Conservation (phyloP, 345 rosid species). For the Pistacia atlantica region DNA sequence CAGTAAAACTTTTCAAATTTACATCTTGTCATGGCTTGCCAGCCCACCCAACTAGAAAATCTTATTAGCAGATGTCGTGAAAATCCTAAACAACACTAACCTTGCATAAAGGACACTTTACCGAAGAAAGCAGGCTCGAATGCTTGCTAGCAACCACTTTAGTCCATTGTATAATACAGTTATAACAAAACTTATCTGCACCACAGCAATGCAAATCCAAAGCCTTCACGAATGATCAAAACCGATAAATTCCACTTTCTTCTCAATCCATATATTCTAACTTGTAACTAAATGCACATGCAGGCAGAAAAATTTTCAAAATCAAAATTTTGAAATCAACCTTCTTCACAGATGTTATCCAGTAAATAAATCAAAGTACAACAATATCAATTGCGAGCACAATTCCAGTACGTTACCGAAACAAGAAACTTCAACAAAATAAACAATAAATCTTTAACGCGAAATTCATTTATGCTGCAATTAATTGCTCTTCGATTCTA, state of each 20-base stretch:
- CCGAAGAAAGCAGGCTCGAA: constrained; percentile 43
- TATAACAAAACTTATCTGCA: constrained; percentile 89
- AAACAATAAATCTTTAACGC: neutral
- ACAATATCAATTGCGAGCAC: neutral
- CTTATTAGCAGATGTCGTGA: neutral
- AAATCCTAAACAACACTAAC: constrained; percentile 35
- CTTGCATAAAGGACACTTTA: constrained; percentile 93
- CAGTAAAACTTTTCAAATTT: neutral
- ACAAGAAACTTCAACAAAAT: neutral
- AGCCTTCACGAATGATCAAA: neutral
- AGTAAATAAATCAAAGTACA: too few relatives aligned
- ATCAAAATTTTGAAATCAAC: neutral
- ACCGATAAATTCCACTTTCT: neutral
- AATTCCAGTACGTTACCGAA: too few relatives aligned
- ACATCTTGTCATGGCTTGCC: too few relatives aligned
- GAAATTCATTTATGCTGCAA: neutral
- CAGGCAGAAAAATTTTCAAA: neutral
- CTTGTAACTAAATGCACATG: neutral
- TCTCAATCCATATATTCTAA: neutral
- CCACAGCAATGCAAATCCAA: constrained; percentile 6
- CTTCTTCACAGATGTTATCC: neutral
- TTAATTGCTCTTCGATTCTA: neutral
- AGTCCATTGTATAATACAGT: constrained; percentile 76
- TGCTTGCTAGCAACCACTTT: constrained; percentile 68
- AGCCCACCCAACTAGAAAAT: neutral